Percentiles rank a stretch among this genome's conserved stretches.
Conservation (phyloP, 2,329 filamentous ascomycete species). For the Colletotrichum salicis region DNA sequence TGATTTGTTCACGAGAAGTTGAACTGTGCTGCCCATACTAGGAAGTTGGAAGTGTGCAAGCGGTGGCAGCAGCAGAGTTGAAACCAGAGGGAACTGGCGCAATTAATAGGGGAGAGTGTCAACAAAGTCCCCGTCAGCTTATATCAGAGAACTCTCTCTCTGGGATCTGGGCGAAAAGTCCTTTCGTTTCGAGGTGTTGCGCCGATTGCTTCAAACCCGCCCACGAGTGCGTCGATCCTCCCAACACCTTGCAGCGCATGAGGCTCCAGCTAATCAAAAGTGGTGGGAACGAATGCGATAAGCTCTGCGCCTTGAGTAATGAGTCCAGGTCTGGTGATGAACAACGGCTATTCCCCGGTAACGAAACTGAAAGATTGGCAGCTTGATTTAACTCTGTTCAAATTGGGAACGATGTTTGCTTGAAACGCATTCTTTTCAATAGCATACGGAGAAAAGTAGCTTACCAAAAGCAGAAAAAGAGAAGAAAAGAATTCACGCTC, state of each 20-base stretch:
- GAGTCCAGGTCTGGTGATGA: neutral
- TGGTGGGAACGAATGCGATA: neutral
- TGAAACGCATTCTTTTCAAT: neutral
- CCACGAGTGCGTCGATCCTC: conserved; percentile 6
- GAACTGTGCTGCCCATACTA: too few relatives aligned
- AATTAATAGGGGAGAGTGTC: neutral
- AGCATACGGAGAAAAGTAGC: too few relatives aligned
- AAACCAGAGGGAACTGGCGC: neutral
- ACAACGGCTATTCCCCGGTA: neutral
- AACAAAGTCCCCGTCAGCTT: neutral
- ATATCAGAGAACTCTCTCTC: neutral
- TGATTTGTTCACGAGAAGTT: too few relatives aligned
- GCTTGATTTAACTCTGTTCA: neutral
- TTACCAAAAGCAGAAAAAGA: neutral
- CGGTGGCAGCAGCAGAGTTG: neutral
- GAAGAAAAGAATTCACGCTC: neutral
- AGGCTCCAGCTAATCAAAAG: too few relatives aligned
- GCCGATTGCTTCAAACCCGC: conserved; percentile 22
- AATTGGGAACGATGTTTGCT: neutral
- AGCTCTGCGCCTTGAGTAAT: neutral
- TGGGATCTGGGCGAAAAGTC: neutral
- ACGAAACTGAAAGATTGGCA: neutral
- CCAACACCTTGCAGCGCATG: neutral
- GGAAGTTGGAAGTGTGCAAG: neutral
- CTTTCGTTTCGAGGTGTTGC: conserved; percentile 27